Evolutionary conservation across 371 early-diverging fungal genomes (phyloP), one percentile per base, ranked within the genome.

Genomic region (Quaeritorhiza haematococci): DNA sequence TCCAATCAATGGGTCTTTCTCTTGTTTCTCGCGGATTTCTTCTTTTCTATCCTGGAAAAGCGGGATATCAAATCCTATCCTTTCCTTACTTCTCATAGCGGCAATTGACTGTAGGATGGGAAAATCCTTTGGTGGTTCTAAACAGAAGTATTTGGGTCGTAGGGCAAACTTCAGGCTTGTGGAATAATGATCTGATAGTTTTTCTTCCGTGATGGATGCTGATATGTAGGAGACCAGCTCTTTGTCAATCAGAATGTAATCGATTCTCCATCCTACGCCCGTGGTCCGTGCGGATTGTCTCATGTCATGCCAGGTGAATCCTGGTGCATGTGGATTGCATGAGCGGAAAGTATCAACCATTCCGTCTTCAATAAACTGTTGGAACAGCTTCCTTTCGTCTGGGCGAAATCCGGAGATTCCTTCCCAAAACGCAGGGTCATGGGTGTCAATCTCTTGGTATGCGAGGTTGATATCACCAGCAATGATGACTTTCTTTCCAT

Each of bases 381-480:
- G 33, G 53, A 32, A 30, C 38, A 42, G 3, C 5, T 17, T 27
- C n/a, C 51, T 51, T 44, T 59, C 59, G 19, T 59, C 59, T 26
- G 17, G 44, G n/a, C 15, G 23, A 38, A 46, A 59, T 15, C 59
- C 59, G 4, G 51, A 35, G n/a, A 35, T 21, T n/a, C 33, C 42
- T 6, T 42, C 33, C 5, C 23, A 43, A 43, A 26, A 3, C 21
- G 33, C 51, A 59, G 51, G 42, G n/a, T 24, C 42, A 10, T 26
- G 15, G 3, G 53, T 33, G 34, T 59, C 59, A 21, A 17, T 6
- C 5, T 17, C 21, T 15, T 51, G 29, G 21, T 19, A 53, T 21
- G 59, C 51, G 24, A 59, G 28, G 28, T 59, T 59, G 24, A 59
- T 32, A 33, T 59, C 59, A 26, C 59, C 59, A 4, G 24, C 15